phyloP scores from a whole-genome alignment of 192 early-diverging fungal species.

The Linnemannia hyalina region DNA sequence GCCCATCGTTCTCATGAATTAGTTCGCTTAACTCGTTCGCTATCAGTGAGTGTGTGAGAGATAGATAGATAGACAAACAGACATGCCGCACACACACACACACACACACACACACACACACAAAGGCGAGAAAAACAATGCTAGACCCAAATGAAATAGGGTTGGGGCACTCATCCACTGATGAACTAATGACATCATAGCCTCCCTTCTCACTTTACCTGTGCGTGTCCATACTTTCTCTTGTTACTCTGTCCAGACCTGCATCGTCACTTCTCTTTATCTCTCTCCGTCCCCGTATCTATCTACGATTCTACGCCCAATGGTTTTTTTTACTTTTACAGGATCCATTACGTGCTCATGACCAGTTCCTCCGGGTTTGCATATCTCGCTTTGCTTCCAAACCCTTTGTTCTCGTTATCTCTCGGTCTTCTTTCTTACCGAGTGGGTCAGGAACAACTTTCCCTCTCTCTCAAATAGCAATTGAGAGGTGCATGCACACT shows the following conservation, averaged over 20 bases:
- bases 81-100: not conserved
- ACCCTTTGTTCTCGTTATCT: not conserved
- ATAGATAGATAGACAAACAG: not conserved
- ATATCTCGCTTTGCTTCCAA: not conserved
- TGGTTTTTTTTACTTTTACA: not conserved
- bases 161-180: not conserved
- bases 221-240: not conserved
- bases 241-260: not conserved
- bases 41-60: not conserved
- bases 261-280: not conserved
- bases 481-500: too few species aligned
- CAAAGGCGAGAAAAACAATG: too few species aligned
- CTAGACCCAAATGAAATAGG: too few species aligned
- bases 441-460: not conserved
- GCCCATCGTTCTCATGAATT: too few species aligned
- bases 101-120: too few species aligned
- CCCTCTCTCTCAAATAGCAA: too few species aligned
- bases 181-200: slow-evolving; percentile 3
- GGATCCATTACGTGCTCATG: not conserved
- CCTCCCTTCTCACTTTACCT: not conserved
- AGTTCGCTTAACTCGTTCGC: not conserved
- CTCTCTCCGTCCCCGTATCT: not conserved
- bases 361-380: not conserved
- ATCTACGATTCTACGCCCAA: not conserved
- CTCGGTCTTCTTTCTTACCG: not conserved